phyloP scores from a whole-genome alignment of 805 yeast genomes.

The Kluyveromyces dobzhanskii region DNA sequence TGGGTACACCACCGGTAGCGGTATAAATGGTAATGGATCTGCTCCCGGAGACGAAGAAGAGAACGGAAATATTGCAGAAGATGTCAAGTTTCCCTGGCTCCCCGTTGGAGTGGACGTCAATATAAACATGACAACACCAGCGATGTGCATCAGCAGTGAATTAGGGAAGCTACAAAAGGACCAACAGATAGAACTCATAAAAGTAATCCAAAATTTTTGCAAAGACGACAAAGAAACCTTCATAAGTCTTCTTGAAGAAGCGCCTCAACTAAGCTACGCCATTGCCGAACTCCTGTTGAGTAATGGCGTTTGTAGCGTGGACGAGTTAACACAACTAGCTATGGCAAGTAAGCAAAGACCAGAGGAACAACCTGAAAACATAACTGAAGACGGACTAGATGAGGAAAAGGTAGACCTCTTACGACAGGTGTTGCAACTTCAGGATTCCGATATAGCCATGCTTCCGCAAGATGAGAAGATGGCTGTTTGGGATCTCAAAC shows the following conservation, averaged over 20 bases:
- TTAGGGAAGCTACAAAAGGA: constrained; percentile 17
- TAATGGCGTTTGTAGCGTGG: constrained; percentile 27
- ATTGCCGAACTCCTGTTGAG: constrained; percentile 62
- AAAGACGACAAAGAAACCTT: constrained; percentile 48
- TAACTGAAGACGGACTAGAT: constrained; percentile 17
- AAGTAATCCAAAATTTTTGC: constrained; percentile 44
- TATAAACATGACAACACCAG: constrained; percentile 31
- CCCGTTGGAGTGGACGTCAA: constrained; percentile 46
- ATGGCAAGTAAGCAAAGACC: constrained; percentile 12
- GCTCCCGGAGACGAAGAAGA: constrained; percentile 4
- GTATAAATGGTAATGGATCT: constrained; percentile 13
- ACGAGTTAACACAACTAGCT: constrained; percentile 29
- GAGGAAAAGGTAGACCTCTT: constrained; percentile 37
- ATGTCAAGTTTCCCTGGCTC: constrained; percentile 36
- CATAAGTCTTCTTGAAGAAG: constrained; percentile 49
- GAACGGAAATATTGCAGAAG: constrained; percentile 4
- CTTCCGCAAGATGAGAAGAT: constrained; percentile 45
- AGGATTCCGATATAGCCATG: constrained; percentile 41
- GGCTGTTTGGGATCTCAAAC: constrained; percentile 30
- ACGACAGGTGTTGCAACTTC: constrained; percentile 42
- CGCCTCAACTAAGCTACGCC: constrained; percentile 80
- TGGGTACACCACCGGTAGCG: constrained; percentile 55
- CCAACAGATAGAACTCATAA: constrained; percentile 21
- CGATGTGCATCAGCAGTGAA: constrained; percentile 31
- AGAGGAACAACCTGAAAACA: constrained; percentile 8